Evolutionary conservation across 345 rosid genomes (phyloP), one percentile per base, ranked within the genome.

Genomic region (Arabidopsis arenosa): DNA sequence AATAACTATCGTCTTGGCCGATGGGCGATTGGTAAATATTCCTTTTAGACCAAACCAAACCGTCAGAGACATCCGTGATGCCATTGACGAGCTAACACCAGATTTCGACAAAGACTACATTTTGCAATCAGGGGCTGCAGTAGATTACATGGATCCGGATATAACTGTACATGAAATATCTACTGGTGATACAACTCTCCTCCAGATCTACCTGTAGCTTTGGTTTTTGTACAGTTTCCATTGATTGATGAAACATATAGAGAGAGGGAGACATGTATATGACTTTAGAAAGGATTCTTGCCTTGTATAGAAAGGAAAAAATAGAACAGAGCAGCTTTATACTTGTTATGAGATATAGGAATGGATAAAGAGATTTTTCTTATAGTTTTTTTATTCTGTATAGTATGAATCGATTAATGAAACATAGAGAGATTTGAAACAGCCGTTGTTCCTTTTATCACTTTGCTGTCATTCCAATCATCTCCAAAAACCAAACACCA

Each of bases 401-500:
- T 10, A 47, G 69, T 71, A 11, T 53, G 3, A 23, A 2, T 28
- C 40, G 11, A 63, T 52, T 72, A 18, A 40, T 52, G 69, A 72
- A 72, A 52, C 18, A 49, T 36, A 49, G 30, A 53, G 59, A 66
- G 59, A 18, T 30, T 43, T 45, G 58, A 70, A 57, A 13, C 57
- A 70, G 13, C 45, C 14, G 14, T 58, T 58, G 40, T 44, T 33
- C 2, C 35, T 66, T 66, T 18, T 93, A 28, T 28, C 32, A 3
- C 32, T 28, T 3, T 3, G 32, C 32, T 28, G 32, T 3, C 3
- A 18, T 18, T 18, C 21, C 21, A 18, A 18, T 18, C 1, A 18
- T 18, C 21, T 18, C 21, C 21, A 18, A 18, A 39, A 69, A 37
- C 59, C 85, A 9, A 77, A 75, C 56, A 80, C 63, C 35, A 66